Conservation (phyloP, 1,139 yeast species). For the Geotrichum phurueaensis region DNA sequence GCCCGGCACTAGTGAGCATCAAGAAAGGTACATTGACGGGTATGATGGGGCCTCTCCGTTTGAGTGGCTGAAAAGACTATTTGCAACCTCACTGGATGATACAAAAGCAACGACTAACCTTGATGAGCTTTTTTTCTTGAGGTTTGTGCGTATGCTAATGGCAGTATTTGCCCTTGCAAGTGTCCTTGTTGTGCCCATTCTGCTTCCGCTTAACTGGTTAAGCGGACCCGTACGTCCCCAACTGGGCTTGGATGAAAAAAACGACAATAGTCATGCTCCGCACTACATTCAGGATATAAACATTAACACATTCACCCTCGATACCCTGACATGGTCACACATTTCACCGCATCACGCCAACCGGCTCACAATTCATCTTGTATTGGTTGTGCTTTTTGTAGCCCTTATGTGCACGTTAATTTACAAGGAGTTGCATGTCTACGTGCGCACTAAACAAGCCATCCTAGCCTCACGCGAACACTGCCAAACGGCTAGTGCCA, state of each 20-base stretch:
- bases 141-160: constrained; percentile 28
- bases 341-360: constrained; percentile 21
- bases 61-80: constrained; percentile 26
- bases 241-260: background rate
- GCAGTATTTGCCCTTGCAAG: constrained; percentile 20
- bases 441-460: constrained; percentile 25
- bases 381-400: constrained; percentile 22
- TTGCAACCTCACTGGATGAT: constrained; percentile 17
- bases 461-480: constrained; percentile 22
- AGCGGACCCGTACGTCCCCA: background rate
- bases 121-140: constrained; percentile 33
- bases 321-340: constrained; percentile 29
- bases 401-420: constrained; percentile 20
- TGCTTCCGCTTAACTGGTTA: constrained; percentile 28
- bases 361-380: constrained; percentile 28
- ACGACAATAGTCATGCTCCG: background rate
- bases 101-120: constrained; percentile 25
- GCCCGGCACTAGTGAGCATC: background rate
- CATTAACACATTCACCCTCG: constrained; percentile 21
- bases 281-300: background rate
- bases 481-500: constrained; percentile 24
- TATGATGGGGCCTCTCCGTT: constrained; percentile 18
- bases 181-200: constrained; percentile 23
- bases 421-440: constrained; percentile 26
- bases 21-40: background rate